phyloP scores from a whole-genome alignment of 2,329 filamentous ascomycete species.

The Nemania serpens region DNA sequence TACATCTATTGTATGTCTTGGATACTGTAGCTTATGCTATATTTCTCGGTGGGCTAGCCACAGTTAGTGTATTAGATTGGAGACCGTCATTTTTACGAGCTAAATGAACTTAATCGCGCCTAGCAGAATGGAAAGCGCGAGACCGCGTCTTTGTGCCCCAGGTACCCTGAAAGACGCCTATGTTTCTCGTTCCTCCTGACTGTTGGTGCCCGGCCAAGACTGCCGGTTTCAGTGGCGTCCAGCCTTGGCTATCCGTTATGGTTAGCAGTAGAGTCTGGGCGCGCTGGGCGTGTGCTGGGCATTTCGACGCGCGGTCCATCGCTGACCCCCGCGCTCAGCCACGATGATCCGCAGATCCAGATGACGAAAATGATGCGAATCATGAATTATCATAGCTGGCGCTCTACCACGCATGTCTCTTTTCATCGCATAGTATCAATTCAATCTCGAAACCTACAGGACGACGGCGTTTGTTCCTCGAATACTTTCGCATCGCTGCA shows the following conservation, averaged over 20 bases:
- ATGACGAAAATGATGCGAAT: constrained; percentile 9
- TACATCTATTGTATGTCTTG: too few relatives aligned
- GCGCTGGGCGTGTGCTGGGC: constrained; percentile 4
- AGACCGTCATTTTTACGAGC: too few relatives aligned
- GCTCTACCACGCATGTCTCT: not conserved
- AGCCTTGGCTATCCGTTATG: constrained; percentile 6
- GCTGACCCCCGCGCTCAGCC: not conserved
- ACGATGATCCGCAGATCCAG: not conserved
- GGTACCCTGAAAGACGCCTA: too few relatives aligned
- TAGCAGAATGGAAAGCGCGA: too few relatives aligned
- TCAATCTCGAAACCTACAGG: not conserved
- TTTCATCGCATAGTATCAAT: not conserved
- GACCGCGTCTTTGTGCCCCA: too few relatives aligned
- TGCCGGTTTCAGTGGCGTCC: not conserved
- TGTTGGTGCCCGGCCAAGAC: constrained; percentile 7
- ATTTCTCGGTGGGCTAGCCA: too few relatives aligned
- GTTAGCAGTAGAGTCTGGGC: not conserved
- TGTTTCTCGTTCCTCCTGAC: not conserved
- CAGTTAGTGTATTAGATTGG: too few relatives aligned
- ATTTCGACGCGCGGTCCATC: not conserved
- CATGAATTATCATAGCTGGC: not conserved
- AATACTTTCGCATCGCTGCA: not conserved
- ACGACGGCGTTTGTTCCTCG: not conserved
- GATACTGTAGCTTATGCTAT: too few relatives aligned
- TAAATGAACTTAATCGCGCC: too few relatives aligned